phyloP scores from a whole-genome alignment of 2,329 filamentous ascomycete genomes.

The Eurotiales sp. region DNA sequence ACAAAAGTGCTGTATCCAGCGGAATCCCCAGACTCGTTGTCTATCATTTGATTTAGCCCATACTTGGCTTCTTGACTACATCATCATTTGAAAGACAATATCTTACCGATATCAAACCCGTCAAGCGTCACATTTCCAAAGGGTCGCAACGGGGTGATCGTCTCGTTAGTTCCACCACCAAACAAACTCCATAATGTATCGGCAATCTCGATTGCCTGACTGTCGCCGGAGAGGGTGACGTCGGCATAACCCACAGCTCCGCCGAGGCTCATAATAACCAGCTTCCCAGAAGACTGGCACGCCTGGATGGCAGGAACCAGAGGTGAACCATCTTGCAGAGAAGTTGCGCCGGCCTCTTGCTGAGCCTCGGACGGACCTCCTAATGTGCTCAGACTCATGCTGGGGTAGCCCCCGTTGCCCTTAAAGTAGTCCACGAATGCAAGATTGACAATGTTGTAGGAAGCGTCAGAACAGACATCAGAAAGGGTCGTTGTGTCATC shows the following conservation, averaged over 20 bases:
- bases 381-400: slow-evolving; percentile 6
- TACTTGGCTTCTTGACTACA: background rate
- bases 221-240: slow-evolving; percentile 7
- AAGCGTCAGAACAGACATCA: slow-evolving; percentile 12
- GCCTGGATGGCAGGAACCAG: slow-evolving; percentile 40
- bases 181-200: slow-evolving; percentile 44
- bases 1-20: slow-evolving; percentile 40
- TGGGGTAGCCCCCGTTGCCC: slow-evolving; percentile 20
- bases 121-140: slow-evolving; percentile 49
- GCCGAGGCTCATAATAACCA: slow-evolving; percentile 46
- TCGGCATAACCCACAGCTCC: slow-evolving; percentile 38
- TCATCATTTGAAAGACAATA: background rate
- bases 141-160: slow-evolving; percentile 39
- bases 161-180: slow-evolving; percentile 24
- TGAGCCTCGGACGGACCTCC: slow-evolving; percentile 9
- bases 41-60: slow-evolving; percentile 2
- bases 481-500: slow-evolving; percentile 13
- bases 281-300: slow-evolving; percentile 43
- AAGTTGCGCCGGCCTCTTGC: slow-evolving; percentile 12
- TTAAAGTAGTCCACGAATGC: slow-evolving; percentile 40
- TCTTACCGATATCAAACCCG: slow-evolving; percentile 41
- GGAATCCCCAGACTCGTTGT: slow-evolving; percentile 12
- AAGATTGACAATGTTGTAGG: slow-evolving; percentile 42
- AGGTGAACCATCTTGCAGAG: slow-evolving; percentile 31
- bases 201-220: slow-evolving; percentile 28